Evolutionary conservation across 495 filamentous ascomycete genomes (phyloP), one percentile per base, ranked within the genome.

Genomic region (Zalerion maritima): DNA sequence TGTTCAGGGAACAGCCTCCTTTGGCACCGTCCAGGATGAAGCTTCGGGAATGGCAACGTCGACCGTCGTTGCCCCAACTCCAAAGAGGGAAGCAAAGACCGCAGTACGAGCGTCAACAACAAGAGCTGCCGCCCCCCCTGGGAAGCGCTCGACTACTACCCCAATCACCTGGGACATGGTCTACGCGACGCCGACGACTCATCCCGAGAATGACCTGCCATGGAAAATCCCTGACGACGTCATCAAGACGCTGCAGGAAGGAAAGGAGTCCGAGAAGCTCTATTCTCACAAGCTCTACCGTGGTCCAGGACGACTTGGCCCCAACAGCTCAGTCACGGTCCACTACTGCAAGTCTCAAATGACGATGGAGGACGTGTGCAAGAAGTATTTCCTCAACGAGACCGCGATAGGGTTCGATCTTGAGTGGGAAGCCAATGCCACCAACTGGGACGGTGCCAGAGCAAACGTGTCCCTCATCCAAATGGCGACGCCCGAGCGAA

Each of bases 351-450:
- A 55, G 28, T 73, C 59, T 24, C 60, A 57, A n/a, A 53, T 65
- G 28, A 71, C 65, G 2, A 73, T 76, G 2, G 79, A 93, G 44
- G 50, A 55, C 7, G 63, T 81, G 2, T 46, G 67, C 24, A 57
- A 75, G 10, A 50, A 74, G 18, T 66, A 78, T 21, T 86, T 94
- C 37, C 46, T 75, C 21, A 34, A 70, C 8, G 70, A 86, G 40
- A 60, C 69, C 31, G 48, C 92, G 6, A 46, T 93, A 21, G 81
- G 82, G 5, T 82, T 93, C 37, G 85, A 94, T 45, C 62, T 94
- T 41, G 85, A 94, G 55, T 94, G 85, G 85, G 54, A 62, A 36
- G 36, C 65, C 12, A 50, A 67, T n/a, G 53, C 67, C 11, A 50
- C 36, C 9, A 47, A 40, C 27, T 39, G 35, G 30, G 45, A 61